These are phyloP conservation scores for Penicillium subrubescens DNA, from an alignment of 495 filamentous ascomycete genomes.

Conservation along the genomic window DNA sequence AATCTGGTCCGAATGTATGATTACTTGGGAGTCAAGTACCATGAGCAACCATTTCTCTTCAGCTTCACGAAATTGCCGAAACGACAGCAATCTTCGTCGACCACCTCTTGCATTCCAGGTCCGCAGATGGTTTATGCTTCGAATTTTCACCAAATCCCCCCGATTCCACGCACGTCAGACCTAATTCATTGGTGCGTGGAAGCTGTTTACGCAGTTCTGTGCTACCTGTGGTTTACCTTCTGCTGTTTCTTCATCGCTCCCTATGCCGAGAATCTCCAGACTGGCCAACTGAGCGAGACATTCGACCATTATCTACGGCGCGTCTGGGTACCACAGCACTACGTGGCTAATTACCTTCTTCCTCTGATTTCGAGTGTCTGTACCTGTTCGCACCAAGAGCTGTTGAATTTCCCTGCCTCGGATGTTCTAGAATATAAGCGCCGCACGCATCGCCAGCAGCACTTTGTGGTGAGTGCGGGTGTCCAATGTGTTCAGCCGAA, in stretches of 20 bases:
- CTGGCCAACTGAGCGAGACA: constrained; percentile 32
- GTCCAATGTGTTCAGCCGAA: constrained; percentile 47
- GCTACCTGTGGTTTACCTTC: constrained; percentile 50
- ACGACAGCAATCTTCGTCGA: constrained; percentile 6
- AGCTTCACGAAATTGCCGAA: constrained; percentile 30
- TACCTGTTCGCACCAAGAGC: constrained; percentile 53
- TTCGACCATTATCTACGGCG: constrained; percentile 46
- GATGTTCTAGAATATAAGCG: constrained; percentile 52
- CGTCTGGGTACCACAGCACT: constrained; percentile 47
- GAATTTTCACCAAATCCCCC: constrained; percentile 49
- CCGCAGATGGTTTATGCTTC: constrained; percentile 51
- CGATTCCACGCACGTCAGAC: constrained; percentile 27
- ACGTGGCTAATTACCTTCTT: constrained; percentile 48
- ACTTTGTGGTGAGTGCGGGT: constrained; percentile 52
- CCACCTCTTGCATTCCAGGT: constrained; percentile 15
- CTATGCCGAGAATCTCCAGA: constrained; percentile 5
- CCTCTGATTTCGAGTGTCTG: constrained; percentile 55
- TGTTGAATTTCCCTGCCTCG: constrained; percentile 52
- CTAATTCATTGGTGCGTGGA: constrained; percentile 38
- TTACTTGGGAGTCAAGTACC: constrained; percentile 49
- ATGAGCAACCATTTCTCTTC: constrained; percentile 49
- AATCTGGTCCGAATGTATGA: constrained; percentile 57
- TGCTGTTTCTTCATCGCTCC: constrained; percentile 50
- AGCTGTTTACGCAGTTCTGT: constrained; percentile 40
- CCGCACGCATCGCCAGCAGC: constrained; percentile 44